These are phyloP conservation scores for Austroboletus festivus DNA, from an alignment of 768 basidiomycete genomes.

Conservation along the genomic window DNA sequence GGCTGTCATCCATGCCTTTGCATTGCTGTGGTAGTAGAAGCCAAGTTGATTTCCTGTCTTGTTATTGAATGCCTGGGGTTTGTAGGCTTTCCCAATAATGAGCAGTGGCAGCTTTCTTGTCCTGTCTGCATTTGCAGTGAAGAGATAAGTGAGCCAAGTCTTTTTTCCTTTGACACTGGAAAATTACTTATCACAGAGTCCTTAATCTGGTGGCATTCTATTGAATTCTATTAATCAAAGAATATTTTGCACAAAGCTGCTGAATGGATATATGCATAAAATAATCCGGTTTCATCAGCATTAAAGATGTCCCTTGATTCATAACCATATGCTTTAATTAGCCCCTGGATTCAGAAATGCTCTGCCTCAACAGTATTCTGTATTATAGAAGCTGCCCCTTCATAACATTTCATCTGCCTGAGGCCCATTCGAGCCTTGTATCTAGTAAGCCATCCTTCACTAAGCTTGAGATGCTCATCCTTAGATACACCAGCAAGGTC, in stretches of 20 bases:
- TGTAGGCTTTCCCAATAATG: background rate
- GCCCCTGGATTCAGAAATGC: slow-evolving; percentile 18
- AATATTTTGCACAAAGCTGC: too few relatives aligned
- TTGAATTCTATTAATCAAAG: background rate
- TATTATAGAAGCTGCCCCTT: slow-evolving; percentile 33
- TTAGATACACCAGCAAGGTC: background rate
- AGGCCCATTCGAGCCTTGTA: background rate
- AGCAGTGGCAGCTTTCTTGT: background rate
- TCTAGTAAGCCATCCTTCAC: background rate
- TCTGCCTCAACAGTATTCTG: slow-evolving; percentile 25
- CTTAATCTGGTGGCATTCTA: background rate
- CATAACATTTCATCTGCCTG: slow-evolving; percentile 18
- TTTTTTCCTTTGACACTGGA: background rate
- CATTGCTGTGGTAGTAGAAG: background rate
- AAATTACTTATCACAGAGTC: background rate
- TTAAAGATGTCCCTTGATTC: slow-evolving; percentile 33
- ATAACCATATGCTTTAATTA: slow-evolving; percentile 30
- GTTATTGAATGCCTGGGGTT: background rate
- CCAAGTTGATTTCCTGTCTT: slow-evolving; percentile 1
- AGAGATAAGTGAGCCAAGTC: background rate
- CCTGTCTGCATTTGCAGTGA: background rate
- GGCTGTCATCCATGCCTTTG: slow-evolving; percentile 1
- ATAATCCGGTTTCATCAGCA: slow-evolving; percentile 35
- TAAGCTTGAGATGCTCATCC: background rate
- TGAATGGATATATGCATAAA: slow-evolving; percentile 29